A percentile compares a stretch with the other conserved stretches of the same genome.
phyloP scores from a whole-genome alignment of 495 filamentous ascomycete species.

The Neurospora cerealis region DNA sequence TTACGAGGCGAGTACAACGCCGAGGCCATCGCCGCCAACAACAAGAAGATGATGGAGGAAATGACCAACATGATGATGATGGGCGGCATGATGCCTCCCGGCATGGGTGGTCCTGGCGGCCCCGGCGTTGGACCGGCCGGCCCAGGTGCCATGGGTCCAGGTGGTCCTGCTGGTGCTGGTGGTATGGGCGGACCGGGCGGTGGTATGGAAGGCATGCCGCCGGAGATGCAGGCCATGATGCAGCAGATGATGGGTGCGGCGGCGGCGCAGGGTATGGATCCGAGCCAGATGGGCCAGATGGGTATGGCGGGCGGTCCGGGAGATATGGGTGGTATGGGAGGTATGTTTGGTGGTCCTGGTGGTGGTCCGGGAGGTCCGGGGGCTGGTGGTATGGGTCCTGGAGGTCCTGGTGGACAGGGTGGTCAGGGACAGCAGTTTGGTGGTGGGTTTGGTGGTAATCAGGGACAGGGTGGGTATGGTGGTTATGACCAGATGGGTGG shows the following conservation, averaged over 20 bases:
- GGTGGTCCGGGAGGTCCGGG: slow-evolving; percentile 38
- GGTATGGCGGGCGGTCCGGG: not conserved
- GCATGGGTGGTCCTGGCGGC: slow-evolving; percentile 17
- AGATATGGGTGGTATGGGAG: slow-evolving; percentile 26
- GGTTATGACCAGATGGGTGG: slow-evolving; percentile 48
- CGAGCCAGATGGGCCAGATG: slow-evolving; percentile 60
- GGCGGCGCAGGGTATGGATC: slow-evolving; percentile 54
- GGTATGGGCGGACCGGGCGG: slow-evolving; percentile 15
- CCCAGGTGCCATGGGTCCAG: not conserved
- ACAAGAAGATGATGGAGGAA: slow-evolving; percentile 79
- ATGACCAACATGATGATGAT: slow-evolving; percentile 83
- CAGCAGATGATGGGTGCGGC: slow-evolving; percentile 62
- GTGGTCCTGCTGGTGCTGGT: not conserved
- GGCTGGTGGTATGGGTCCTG: slow-evolving; percentile 25
- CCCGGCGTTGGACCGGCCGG: not conserved
- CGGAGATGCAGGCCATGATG: slow-evolving; percentile 77
- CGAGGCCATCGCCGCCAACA: slow-evolving; percentile 50
- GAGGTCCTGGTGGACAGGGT: slow-evolving; percentile 34
- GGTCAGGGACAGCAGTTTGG: slow-evolving; percentile 34
- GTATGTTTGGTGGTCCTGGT: slow-evolving; percentile 39
- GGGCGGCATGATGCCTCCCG: slow-evolving; percentile 51
- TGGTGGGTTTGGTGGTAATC: slow-evolving; percentile 38
- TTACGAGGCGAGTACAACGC: slow-evolving; percentile 57
- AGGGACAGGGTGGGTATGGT: slow-evolving; percentile 41
- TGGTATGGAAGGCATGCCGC: slow-evolving; percentile 61